These are phyloP conservation scores for Carnegiea gigantea DNA, from an alignment of 179 eudicot species.

Conservation along the genomic window DNA sequence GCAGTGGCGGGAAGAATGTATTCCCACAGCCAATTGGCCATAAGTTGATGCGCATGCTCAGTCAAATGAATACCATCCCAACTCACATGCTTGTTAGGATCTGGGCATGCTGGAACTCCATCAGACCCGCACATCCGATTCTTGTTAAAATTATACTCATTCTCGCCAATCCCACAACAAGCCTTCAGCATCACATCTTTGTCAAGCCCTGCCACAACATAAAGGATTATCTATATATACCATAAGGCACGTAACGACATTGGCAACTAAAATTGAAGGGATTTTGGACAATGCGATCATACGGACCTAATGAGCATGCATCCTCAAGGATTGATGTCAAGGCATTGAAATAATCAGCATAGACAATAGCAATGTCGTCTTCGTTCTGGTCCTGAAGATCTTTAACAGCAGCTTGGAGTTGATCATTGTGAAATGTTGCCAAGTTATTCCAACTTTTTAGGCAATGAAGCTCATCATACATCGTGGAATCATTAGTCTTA, in stretches of 20 bases:
- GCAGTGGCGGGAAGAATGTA: neutral
- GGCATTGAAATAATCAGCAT: neutral
- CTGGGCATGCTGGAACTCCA: slow-evolving; percentile 2
- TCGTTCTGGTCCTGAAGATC: neutral
- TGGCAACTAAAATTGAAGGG: too few species aligned
- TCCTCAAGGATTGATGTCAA: neutral
- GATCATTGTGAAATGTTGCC: neutral
- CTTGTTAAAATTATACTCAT: slow-evolving; percentile 8
- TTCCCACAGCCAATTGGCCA: slow-evolving; percentile 9
- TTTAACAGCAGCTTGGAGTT: neutral
- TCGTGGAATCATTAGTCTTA: neutral
- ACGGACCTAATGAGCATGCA: neutral
- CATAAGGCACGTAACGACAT: too few species aligned
- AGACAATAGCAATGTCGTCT: neutral
- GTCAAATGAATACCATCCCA: slow-evolving; percentile 34
- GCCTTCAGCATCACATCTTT: slow-evolving; percentile 13
- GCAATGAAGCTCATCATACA: slow-evolving; percentile 2
- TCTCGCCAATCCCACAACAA: slow-evolving; percentile 10
- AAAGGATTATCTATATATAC: too few species aligned
- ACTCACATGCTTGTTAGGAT: slow-evolving; percentile 20
- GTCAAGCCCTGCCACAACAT: slow-evolving; percentile 22
- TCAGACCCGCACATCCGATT: slow-evolving; percentile 7
- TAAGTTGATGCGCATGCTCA: slow-evolving; percentile 17
- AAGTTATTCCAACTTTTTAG: neutral
- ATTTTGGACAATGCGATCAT: neutral